These are phyloP conservation scores for Boeremia lycopersici DNA, from an alignment of 2,329 filamentous ascomycete genomes.

Conservation along the genomic window DNA sequence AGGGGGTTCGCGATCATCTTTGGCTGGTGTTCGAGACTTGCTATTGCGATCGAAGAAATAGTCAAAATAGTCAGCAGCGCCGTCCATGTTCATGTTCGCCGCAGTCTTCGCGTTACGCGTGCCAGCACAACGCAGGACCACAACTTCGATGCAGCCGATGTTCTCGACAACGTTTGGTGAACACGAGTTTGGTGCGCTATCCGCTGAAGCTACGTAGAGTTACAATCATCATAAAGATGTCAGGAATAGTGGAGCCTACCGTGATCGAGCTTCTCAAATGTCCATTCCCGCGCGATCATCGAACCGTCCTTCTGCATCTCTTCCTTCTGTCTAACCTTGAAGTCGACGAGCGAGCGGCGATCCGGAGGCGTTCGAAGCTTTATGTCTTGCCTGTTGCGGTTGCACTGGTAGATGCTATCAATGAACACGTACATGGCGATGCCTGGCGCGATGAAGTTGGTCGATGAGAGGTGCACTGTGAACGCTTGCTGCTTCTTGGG, in stretches of 20 bases:
- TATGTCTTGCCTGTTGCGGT: conserved; percentile 57
- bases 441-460: conserved; percentile 59
- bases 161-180: conserved; percentile 45
- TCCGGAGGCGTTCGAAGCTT: conserved; percentile 37
- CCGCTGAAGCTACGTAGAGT: conserved; percentile 43
- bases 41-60: conserved; percentile 23
- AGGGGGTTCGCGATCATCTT: conserved; percentile 25
- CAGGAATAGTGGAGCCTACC: conserved; percentile 42
- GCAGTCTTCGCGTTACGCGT: conserved; percentile 25
- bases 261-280: conserved; percentile 57
- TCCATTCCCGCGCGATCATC: conserved; percentile 60
- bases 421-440: conserved; percentile 63
- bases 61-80: conserved; percentile 27
- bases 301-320: conserved; percentile 53
- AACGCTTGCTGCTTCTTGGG: conserved; percentile 54
- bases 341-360: conserved; percentile 51
- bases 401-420: conserved; percentile 63
- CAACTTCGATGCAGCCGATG: conserved; percentile 56
- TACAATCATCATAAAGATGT: conserved; percentile 8
- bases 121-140: conserved; percentile 53
- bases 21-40: conserved; percentile 10
- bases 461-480: conserved; percentile 55
- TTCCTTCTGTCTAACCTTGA: conserved; percentile 61
- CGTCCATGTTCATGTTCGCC: conserved; percentile 38
- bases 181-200: conserved; percentile 42